phyloP scores from a whole-genome alignment of 495 filamentous ascomycete species.

The Xylaria telfairii region DNA sequence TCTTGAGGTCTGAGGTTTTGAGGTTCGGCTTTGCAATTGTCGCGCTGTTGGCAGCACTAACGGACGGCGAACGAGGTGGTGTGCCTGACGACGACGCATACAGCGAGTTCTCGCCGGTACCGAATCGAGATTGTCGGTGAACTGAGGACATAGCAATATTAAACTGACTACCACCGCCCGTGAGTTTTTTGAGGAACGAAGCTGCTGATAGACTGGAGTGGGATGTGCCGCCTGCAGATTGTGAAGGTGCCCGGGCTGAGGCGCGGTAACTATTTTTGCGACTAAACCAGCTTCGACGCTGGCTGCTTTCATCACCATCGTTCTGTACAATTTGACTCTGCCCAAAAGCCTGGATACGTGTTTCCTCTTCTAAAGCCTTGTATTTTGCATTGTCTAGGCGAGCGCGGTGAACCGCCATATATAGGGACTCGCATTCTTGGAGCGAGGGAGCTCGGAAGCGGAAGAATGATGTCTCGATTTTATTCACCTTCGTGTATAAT shows the following conservation, averaged over 20 bases:
- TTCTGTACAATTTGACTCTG: conserved; percentile 42
- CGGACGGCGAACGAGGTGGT: conserved; percentile 63
- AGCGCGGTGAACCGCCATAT: conserved; percentile 80
- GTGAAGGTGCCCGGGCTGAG: conserved; percentile 58
- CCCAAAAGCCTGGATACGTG: conserved; percentile 57
- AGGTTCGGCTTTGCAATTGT: conserved; percentile 69
- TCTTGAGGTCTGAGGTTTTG: conserved; percentile 77
- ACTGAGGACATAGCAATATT: conserved; percentile 71
- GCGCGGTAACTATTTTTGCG: conserved; percentile 65
- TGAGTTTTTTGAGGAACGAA: conserved; percentile 69
- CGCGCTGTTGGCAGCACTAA: conserved; percentile 61
- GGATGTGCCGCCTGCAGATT: conserved; percentile 47
- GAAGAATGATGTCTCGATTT: conserved; percentile 68
- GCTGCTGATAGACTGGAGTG: conserved; percentile 74
- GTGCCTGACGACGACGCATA: conserved; percentile 63
- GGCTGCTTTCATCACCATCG: conserved; percentile 48
- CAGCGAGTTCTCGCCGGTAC: conserved; percentile 63
- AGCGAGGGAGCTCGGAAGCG: conserved; percentile 79
- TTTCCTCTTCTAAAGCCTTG: conserved; percentile 74
- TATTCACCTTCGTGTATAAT: conserved; percentile 72
- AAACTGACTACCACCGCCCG: conserved; percentile 61
- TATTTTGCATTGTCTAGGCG: conserved; percentile 88
- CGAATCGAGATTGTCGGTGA: conserved; percentile 51
- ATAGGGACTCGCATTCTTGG: conserved; percentile 80
- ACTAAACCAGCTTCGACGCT: conserved; percentile 59